Evolutionary conservation across 768 basidiomycete genomes (phyloP), one percentile per base, ranked within the genome.

Genomic region (Macrocybe gigantea): DNA sequence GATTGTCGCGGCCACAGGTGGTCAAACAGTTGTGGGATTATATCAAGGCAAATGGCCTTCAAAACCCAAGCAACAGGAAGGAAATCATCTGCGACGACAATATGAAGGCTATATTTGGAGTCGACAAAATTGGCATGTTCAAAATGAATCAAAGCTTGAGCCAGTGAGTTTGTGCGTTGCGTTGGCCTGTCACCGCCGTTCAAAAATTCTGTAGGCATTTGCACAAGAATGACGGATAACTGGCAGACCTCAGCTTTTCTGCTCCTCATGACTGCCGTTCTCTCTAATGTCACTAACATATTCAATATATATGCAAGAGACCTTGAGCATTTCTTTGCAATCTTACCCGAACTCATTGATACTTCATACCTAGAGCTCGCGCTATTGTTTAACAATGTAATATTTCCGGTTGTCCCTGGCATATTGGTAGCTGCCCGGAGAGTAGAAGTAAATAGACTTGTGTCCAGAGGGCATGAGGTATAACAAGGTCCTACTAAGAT

Each of bases 11-110:
- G 29, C 90, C 91, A 5, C 90, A 93, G 60, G 86, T 89, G 37
- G 93, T 96, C 41, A 95, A 95, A 63, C 80, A 80, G 48, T 68
- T 96, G 8, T 96, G 93, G 93, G 80, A 77, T 9, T 85, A 95
- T 63, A 93, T 96, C 63, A 93, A 89, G 61, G 73, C 61, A 10
- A 77, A 90, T 49, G 73, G 81, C 30, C 71, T 94, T 39, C 93
- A 97, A 68, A 93, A 97, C 60, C 90, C 91, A 5, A 63, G 60
- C 1, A 89, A 95, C 65, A 86, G 75, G 65, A 80, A 81, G 47
- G 90, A 89, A 63, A 96, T 97, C 52, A 54, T 92, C 2, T 94
- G 93, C 59, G 93, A 97, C 63, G 70, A 74, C 12, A 70, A 64
- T 12, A 61, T 96, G 55, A 77, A 75, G 57, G 79, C 83, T 5